Base-by-base conservation (phyloP, 2,329 filamentous ascomycete genomes). In the Hypocreales sp. region DNA sequence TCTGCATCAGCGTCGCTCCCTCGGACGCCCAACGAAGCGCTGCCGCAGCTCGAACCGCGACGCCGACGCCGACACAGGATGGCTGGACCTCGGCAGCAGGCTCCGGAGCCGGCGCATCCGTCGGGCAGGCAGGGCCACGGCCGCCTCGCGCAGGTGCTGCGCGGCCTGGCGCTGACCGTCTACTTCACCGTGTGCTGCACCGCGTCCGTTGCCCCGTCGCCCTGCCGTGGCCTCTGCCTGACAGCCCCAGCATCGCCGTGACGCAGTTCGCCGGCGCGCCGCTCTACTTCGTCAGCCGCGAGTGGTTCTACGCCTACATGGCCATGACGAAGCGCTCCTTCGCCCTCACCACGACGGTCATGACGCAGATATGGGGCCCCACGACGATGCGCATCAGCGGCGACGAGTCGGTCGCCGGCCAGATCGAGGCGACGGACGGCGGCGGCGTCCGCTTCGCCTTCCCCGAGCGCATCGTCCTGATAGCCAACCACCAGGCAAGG, bases 351-450 rank as follows among this genome's bases (percentile, higher is more conserved):
- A 73, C 77, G 35, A 84, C 78, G 13, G 78, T 76, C 24, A 72
- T 87, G 60, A 92, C 81, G 10, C 72, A 87, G 43, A 80, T 80
- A 61, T 92, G 81, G 77, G 77, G 79, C n/a, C 80, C 82, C 4
- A 90, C 81, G 1, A 67, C 73, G 5, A 76, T 92, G 30, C 67
- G 80, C 29, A 78, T 92, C 41, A 90, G 81, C 47, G 83, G 83
- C 22, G 82, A 92, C 51, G 72, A 68, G 27, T 82, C 77, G 16
- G 79, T 92, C 36, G 66, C 72, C 7, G 78, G 72, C 11, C 79
- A 92, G 53, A 68, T 92, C 28, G 63, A 61, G 34, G 63, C 75
- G 36, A 77, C 72, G 5, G 51, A 62, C 4, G 79, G 84, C 44
- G 83, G 83, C 10, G 68, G 72, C 29, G 64, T 92, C 20, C 64